phyloP scores from a whole-genome alignment of 768 basidiomycete species.

The Hypsizygus marmoreus region DNA sequence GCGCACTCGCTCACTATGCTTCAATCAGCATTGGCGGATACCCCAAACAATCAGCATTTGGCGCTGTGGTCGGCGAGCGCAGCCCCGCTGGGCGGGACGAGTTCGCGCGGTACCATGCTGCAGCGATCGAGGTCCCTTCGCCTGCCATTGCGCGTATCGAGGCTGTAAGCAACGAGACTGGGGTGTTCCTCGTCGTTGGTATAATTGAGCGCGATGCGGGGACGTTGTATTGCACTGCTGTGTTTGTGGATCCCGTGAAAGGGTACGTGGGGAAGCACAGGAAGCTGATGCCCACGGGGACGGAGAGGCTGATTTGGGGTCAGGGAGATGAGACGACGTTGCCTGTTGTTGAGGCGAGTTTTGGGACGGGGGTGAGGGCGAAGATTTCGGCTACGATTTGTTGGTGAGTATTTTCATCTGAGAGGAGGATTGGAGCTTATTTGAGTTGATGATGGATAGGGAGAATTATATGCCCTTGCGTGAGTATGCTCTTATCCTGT shows the following conservation, averaged over 20 bases:
- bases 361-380: slow-evolving; percentile 33
- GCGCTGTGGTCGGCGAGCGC: slow-evolving; percentile 51
- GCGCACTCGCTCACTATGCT: neutral
- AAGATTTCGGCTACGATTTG: slow-evolving; percentile 61
- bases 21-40: slow-evolving; percentile 46
- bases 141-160: slow-evolving; percentile 49
- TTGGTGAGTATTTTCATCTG: slow-evolving; percentile 40
- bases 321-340: slow-evolving; percentile 57
- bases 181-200: slow-evolving; percentile 59
- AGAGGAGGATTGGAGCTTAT: neutral
- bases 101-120: slow-evolving; percentile 52
- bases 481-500: slow-evolving; percentile 26
- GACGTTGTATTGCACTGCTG: slow-evolving; percentile 61
- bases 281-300: slow-evolving; percentile 63
- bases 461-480: slow-evolving; percentile 72
- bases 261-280: slow-evolving; percentile 65
- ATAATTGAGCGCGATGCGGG: slow-evolving; percentile 61
- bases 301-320: slow-evolving; percentile 65
- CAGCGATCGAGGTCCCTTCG: slow-evolving; percentile 61
- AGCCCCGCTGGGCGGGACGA: slow-evolving; percentile 55
- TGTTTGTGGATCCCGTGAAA: slow-evolving; percentile 54
- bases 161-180: slow-evolving; percentile 45
- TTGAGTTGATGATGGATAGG: slow-evolving; percentile 35
- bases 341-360: slow-evolving; percentile 46
- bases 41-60: slow-evolving; percentile 59